These are phyloP conservation scores for Asterophora parasitica DNA, from an alignment of 768 basidiomycete species.

Conservation along the genomic window DNA sequence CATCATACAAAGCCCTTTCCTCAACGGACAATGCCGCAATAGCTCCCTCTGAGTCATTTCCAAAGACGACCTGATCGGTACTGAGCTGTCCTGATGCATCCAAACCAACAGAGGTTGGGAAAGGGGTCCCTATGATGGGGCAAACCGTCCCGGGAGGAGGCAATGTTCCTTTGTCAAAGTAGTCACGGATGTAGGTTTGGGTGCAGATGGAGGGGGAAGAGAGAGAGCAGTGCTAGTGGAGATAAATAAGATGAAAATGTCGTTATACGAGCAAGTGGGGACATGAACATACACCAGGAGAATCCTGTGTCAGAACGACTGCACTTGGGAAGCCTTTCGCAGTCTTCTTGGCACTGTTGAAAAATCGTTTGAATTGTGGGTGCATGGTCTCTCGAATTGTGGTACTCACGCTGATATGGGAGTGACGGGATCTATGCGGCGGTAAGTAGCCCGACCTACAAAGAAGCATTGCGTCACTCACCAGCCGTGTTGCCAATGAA, in stretches of 20 bases:
- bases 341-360: constrained; percentile 34
- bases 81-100: not conserved
- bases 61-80: not conserved
- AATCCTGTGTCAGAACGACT: constrained; percentile 38
- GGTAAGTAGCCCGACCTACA: not conserved
- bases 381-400: not conserved
- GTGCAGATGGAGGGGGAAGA: constrained; percentile 23
- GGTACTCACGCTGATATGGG: constrained; percentile 22
- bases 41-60: not conserved
- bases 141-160: constrained; percentile 38
- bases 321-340: constrained; percentile 32
- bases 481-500: constrained; percentile 23
- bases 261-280: not conserved
- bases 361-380: not conserved
- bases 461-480: not conserved
- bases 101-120: constrained; percentile 10
- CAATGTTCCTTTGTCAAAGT: constrained; percentile 36
- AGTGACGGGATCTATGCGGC: constrained; percentile 20
- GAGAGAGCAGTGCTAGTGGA: constrained; percentile 22
- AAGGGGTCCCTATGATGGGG: constrained; percentile 24
- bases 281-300: constrained; percentile 30
- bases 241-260: not conserved
- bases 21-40: not conserved
- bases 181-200: constrained; percentile 27
- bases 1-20: not conserved